Percentiles rank a stretch among this genome's conserved stretches.
Evolutionary conservation across 805 yeast genomes (phyloP).

Genomic region (Millerozyma miso): DNA sequence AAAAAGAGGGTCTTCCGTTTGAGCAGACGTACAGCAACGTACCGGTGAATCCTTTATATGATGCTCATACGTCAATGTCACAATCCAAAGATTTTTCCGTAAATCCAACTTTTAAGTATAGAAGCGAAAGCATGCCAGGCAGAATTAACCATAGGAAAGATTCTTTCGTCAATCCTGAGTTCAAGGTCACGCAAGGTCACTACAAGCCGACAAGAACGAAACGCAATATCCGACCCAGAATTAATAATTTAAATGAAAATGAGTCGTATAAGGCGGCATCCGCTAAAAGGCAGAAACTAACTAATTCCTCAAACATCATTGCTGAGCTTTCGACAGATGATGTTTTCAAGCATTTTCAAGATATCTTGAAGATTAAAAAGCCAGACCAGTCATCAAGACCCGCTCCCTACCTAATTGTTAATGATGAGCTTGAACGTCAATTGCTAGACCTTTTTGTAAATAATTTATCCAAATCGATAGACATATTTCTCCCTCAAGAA

Average conservation of each 20-base stretch:
- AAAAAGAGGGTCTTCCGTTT: not conserved
- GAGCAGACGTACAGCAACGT: not conserved
- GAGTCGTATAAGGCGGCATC: constrained; percentile 2
- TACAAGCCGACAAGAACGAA: constrained; percentile 37
- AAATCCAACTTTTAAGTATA: not conserved
- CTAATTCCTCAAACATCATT: constrained; percentile 5
- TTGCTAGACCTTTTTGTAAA: constrained; percentile 32
- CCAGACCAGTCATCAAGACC: constrained; percentile 7
- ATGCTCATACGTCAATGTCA: not conserved
- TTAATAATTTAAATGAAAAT: constrained; percentile 25
- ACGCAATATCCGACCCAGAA: constrained; percentile 33
- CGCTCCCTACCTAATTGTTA: constrained; percentile 9
- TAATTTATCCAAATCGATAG: constrained; percentile 24
- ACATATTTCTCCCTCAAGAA: constrained; percentile 27
- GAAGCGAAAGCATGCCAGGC: not conserved
- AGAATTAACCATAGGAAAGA: not conserved
- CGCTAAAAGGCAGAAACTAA: constrained; percentile 4
- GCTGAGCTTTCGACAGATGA: constrained; percentile 22
- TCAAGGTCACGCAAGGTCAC: constrained; percentile 5
- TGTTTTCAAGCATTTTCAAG: constrained; percentile 19
- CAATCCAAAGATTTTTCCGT: not conserved
- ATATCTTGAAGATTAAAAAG: constrained; percentile 15
- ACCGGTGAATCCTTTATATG: not conserved
- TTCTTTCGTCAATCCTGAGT: not conserved
- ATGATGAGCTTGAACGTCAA: constrained; percentile 23